Conservation (phyloP, 1,139 yeast species). For the Protomyces lactucae-debilis region DNA sequence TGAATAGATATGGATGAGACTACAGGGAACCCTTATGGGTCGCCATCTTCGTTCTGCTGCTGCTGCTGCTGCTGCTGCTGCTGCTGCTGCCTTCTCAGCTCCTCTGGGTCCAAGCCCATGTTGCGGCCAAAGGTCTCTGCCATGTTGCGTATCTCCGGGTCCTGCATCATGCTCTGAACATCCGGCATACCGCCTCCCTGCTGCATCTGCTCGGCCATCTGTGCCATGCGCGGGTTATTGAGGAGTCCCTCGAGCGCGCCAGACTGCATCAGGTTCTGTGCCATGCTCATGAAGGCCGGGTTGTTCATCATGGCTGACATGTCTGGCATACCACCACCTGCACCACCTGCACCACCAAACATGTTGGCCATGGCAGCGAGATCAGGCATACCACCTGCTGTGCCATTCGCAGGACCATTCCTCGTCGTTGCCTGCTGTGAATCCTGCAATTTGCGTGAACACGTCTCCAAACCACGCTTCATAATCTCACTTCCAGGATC, state of each 20-base stretch:
- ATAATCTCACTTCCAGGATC: conserved; percentile 92
- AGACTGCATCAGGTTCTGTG: conserved; percentile 72
- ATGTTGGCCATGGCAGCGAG: conserved; percentile 47
- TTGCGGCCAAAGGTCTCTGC: conserved; percentile 27
- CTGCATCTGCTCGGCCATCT: conserved; percentile 39
- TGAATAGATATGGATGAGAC: not conserved
- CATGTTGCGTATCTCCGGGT: conserved; percentile 31
- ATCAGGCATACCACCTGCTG: conserved; percentile 52
- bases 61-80: conserved; percentile 1
- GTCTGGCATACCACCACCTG: conserved; percentile 53
- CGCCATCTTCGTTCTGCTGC: not conserved
- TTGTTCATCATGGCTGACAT: conserved; percentile 26
- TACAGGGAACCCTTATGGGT: not conserved
- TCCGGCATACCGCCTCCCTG: conserved; percentile 38
- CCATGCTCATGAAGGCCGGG: conserved; percentile 63
- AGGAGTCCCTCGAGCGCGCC: conserved; percentile 57
- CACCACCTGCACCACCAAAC: conserved; percentile 43
- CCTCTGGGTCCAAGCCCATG: conserved; percentile 10
- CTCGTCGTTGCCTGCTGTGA: conserved; percentile 32
- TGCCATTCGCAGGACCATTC: conserved; percentile 32
- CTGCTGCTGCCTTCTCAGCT: not conserved
- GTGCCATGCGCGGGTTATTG: conserved; percentile 48
- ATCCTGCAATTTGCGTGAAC: conserved; percentile 73
- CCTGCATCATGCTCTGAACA: conserved; percentile 26
- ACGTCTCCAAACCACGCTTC: conserved; percentile 91